A percentile compares a stretch with the other conserved stretches of the same genome.
phyloP scores from a whole-genome alignment of 805 yeast genomes.

The Zygoascus flipseniorum region DNA sequence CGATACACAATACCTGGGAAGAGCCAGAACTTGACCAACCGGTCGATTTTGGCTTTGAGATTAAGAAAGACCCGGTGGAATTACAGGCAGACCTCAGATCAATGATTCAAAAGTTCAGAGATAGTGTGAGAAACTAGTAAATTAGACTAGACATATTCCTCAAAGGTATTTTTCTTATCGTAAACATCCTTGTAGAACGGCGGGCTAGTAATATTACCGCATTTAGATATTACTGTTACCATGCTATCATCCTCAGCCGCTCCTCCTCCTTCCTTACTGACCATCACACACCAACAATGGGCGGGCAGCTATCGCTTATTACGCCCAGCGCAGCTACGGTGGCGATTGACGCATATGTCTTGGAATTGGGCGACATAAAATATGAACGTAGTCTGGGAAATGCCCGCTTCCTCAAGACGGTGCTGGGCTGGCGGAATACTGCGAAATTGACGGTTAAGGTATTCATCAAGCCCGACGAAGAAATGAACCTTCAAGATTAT shows the following conservation, averaged over 20 bases:
- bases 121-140: not conserved
- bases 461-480: slow-evolving; percentile 62
- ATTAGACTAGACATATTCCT: not conserved
- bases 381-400: slow-evolving; percentile 70
- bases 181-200: too few species aligned
- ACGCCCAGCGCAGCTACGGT: slow-evolving; percentile 83
- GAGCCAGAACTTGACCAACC: slow-evolving; percentile 39
- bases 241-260: not conserved
- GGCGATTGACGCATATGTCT: slow-evolving; percentile 82
- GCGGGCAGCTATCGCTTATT: slow-evolving; percentile 73
- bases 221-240: not conserved
- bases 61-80: not conserved
- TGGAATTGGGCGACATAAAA: slow-evolving; percentile 66
- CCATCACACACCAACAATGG: slow-evolving; percentile 42
- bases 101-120: not conserved
- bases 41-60: slow-evolving; percentile 66
- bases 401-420: slow-evolving; percentile 77
- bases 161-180: too few species aligned
- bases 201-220: not conserved
- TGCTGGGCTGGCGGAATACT: slow-evolving; percentile 41
- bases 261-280: not conserved
- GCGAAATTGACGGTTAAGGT: slow-evolving; percentile 75
- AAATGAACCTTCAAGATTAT: slow-evolving; percentile 17
- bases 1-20: slow-evolving; percentile 44
- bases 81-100: not conserved